Evolutionary conservation across 2,329 filamentous ascomycete genomes (phyloP).

Genomic region (Raffaelea arxii): DNA sequence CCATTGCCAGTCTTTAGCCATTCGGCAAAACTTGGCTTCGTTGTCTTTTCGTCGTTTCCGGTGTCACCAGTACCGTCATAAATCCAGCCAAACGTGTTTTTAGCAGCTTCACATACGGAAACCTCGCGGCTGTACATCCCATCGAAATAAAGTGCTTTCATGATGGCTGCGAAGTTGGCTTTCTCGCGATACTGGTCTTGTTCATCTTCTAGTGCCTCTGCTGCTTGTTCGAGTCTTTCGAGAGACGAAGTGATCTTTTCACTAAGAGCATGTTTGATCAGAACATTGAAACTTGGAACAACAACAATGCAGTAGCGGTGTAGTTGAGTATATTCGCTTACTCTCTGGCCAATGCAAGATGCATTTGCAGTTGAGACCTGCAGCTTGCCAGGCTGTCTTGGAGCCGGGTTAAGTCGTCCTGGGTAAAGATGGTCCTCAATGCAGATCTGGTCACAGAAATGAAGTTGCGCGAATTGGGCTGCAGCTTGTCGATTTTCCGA

Average conservation of each 20-base stretch:
- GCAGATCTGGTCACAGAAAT: neutral
- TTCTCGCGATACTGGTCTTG: neutral
- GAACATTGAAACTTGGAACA: neutral
- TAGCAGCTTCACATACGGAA: neutral
- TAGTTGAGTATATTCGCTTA: too few species aligned
- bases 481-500: neutral
- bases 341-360: neutral
- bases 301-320: neutral
- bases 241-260: neutral
- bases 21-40: neutral
- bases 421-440: neutral
- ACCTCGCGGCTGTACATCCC: neutral
- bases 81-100: neutral
- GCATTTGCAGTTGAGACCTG: neutral
- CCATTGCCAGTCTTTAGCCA: neutral
- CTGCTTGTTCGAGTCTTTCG: neutral
- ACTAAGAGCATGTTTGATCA: neutral
- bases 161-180: neutral
- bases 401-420: neutral
- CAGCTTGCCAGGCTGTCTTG: neutral
- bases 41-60: neutral
- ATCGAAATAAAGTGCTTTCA: neutral
- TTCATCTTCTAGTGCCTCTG: neutral
- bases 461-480: neutral
- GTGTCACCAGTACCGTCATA: neutral